Base-by-base conservation (phyloP, 371 early-diverging fungal genomes). In the Blakeslea trispora region DNA sequence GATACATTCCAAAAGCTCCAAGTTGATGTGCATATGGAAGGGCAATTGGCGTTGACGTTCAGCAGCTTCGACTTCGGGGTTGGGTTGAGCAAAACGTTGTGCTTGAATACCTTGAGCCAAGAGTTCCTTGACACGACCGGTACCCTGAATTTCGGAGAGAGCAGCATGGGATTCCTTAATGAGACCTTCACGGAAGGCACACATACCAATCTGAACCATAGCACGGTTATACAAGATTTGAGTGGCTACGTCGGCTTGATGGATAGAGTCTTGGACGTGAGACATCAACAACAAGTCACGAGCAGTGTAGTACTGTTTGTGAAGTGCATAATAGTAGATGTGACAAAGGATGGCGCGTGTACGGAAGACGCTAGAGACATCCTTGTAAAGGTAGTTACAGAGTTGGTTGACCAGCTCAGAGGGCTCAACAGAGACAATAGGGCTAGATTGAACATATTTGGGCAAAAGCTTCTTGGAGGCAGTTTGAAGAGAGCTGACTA, bases 11-110 rank as follows among this genome's bases (percentile, higher is more conserved):
- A 99, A 75, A 23, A 99, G 85, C 73, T 99, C 99, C 61, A 97
- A 76, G 82, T 97, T 96, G 79, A 99, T 95, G 82, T 96, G 96
- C 94, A 97, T 93, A 81, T 97, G 97, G 93, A 97, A 96, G 21
- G 98, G 99, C 63, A 98, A 81, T 82, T 92, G 95, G 49, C 96
- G 86, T 77, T 89, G 91, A 69, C 92, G 91, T 69, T 96, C 96
- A 28, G 91, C 77, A 65, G 88, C 87, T 69, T 97, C 98, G 5
- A 43, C 22, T 64, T 95, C 96, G 5, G 92, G 84, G 13, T 90
- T 86, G 57, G 85, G 79, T 55, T 79, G 80, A 39, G 80, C 81
- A 68, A 85, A 87, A 50, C 89, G 84, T 72, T 87, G 90, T 52
- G 82, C 71, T 61, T 88, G 87, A 39, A 93, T 72, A 55, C 97